phyloP scores from a whole-genome alignment of 176 grass and related monocot species.

The Poa annua region DNA sequence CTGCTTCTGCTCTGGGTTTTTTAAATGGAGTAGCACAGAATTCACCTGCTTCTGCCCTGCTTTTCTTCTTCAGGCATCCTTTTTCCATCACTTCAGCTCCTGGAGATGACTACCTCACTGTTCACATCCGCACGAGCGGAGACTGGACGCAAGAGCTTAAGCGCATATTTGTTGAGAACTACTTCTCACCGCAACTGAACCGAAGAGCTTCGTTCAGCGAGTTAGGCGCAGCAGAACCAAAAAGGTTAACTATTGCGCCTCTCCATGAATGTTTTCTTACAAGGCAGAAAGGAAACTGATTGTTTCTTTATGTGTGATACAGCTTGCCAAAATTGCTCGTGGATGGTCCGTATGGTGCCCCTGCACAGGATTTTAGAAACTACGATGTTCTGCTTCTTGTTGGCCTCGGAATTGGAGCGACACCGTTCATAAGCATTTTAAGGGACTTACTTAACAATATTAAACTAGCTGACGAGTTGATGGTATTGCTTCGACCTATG shows the following conservation, averaged over 20 bases:
- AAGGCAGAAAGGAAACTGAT: conserved; percentile 37
- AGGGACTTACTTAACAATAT: conserved; percentile 97
- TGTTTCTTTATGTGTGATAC: conserved; percentile 26
- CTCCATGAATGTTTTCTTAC: not conserved
- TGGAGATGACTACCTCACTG: conserved; percentile 92
- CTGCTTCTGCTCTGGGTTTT: not conserved
- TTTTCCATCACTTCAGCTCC: conserved; percentile 99
- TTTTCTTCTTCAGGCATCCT: conserved; percentile 72
- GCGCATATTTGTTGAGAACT: conserved; percentile 81
- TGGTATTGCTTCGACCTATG: conserved; percentile 52
- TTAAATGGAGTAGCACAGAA: not conserved
- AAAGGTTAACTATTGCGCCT: conserved; percentile 53
- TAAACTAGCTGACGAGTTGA: conserved; percentile 90
- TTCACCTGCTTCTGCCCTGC: conserved; percentile 29
- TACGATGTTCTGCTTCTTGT: conserved; percentile 95
- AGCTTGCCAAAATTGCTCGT: conserved; percentile 91
- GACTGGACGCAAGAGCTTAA: conserved; percentile 99
- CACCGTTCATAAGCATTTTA: conserved; percentile 96
- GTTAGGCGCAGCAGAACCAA: conserved; percentile 63
- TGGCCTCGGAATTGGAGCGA: conserved; percentile 90
- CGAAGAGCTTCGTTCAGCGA: conserved; percentile 72
- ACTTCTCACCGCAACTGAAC: conserved; percentile 66
- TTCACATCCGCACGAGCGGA: conserved; percentile 89
- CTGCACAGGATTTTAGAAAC: conserved; percentile 94
- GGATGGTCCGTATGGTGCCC: conserved; percentile 92